Conservation (phyloP, 768 basidiomycete genomes). For the Podaxis rugospora region DNA sequence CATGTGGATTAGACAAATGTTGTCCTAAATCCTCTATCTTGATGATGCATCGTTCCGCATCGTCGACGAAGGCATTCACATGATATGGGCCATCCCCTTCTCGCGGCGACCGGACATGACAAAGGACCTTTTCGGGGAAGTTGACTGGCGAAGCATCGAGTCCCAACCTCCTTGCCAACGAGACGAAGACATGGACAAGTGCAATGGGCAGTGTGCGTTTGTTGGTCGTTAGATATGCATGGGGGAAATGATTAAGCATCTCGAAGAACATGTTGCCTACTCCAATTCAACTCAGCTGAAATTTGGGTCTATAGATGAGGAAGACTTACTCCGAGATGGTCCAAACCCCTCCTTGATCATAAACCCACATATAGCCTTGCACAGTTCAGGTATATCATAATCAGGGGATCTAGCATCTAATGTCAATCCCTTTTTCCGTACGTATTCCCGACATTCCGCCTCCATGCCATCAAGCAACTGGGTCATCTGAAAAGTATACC, state of each 20-base stretch:
- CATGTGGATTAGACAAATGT: conserved; percentile 4
- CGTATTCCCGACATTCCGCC: conserved; percentile 32
- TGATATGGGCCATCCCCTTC: conserved; percentile 42
- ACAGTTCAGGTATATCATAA: conserved; percentile 31
- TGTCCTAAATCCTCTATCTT: conserved; percentile 8
- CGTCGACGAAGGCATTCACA: conserved; percentile 31
- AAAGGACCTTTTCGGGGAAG: conserved; percentile 54
- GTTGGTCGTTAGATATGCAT: conserved; percentile 46
- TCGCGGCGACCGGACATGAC: conserved; percentile 35
- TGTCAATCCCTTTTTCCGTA: conserved; percentile 24
- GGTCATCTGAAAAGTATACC: conserved; percentile 28
- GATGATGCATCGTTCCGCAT: conserved; percentile 27
- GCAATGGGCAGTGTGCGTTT: conserved; percentile 55
- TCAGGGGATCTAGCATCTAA: conserved; percentile 25
- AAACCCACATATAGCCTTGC: conserved; percentile 43
- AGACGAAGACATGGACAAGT: conserved; percentile 53
- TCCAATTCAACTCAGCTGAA: background rate
- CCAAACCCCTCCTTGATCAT: conserved; percentile 46
- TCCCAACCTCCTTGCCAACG: conserved; percentile 46
- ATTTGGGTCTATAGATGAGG: too few species aligned
- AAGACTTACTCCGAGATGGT: conserved; percentile 33
- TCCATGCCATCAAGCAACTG: conserved; percentile 35
- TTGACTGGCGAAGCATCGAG: conserved; percentile 49
- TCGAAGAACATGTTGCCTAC: conserved; percentile 35
- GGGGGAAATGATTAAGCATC: conserved; percentile 55